Evolutionary conservation across 768 basidiomycete genomes (phyloP), one percentile per base, ranked within the genome.

Genomic region (Xanthoconium stramineum): DNA sequence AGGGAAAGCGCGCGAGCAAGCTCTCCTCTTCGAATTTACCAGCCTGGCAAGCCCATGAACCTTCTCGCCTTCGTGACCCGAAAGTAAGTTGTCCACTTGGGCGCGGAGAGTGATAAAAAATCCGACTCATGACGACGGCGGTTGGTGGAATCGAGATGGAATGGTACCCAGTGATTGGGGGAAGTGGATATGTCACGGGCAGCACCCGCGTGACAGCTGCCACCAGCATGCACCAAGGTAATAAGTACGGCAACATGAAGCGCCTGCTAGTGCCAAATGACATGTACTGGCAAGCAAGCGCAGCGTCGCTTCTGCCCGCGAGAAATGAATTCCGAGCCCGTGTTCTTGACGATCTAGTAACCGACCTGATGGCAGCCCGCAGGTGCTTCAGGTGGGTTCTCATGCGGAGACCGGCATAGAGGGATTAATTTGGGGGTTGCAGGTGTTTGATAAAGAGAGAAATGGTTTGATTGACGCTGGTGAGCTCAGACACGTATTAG

Each of bases 361-460:
- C 71, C 83, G 96, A 28, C 93, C 93, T 2, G 94, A 97, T 64
- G 96, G 96, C 1, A 96, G 72, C 95, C 96, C 19, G 94, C 95
- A 12, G 95, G 95, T 4, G 96, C 94, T 42, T 89, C 93, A 57
- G 94, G 94, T 93, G 53, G 64, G 83, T 39, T 20, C 29, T 11
- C 30, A 4, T n/a, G 30, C 2, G 3, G n/a, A 28, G 32, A 56
- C 54, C 51, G 48, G 24, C 15, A 11, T 19, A 96, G 96, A 98
- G 80, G 97, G 98, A 69, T 99, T 99, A 76, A 93, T 98, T 67
- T 93, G 97, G 47, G 97, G 95, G 10, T 99, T 99, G 82, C 95
- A 98, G 65, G 96, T 98, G 12, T 98, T 99, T 63, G 96, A 98
- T 75, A 88, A 72, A 79, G 85, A 86, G 46, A 85, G 85, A 39